Evolutionary conservation across 2,329 filamentous ascomycete species (phyloP).

Genomic region (Alternaria ventricosa): DNA sequence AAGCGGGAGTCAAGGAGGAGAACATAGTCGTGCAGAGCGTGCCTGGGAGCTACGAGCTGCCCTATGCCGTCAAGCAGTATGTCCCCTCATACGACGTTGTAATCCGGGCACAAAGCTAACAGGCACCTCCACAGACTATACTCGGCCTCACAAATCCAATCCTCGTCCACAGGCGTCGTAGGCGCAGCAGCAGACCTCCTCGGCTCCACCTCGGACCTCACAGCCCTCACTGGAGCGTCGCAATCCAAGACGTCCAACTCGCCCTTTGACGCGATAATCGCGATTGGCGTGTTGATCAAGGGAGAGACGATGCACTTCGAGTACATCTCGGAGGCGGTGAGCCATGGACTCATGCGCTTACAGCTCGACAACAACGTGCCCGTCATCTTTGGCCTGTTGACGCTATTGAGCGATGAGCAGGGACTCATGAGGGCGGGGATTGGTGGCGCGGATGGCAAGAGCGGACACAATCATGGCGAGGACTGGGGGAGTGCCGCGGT

Average conservation of each 20-base stretch:
- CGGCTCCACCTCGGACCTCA: constrained; percentile 68
- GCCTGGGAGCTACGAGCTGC: constrained; percentile 93
- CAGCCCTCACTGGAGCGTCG: constrained; percentile 35
- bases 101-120: not conserved
- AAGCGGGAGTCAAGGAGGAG: constrained; percentile 80
- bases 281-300: constrained; percentile 96
- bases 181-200: constrained; percentile 78
- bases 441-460: constrained; percentile 48
- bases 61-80: constrained; percentile 85
- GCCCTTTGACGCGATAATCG: constrained; percentile 92
- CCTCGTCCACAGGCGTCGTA: constrained; percentile 61
- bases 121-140: constrained; percentile 66
- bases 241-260: constrained; percentile 33
- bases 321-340: constrained; percentile 92
- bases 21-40: constrained; percentile 92
- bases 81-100: constrained; percentile 31
- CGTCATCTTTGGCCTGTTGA: constrained; percentile 90
- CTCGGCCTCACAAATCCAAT: constrained; percentile 84
- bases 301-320: constrained; percentile 99
- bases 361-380: constrained; percentile 89
- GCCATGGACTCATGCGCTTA: constrained; percentile 91
- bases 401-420: constrained; percentile 86
- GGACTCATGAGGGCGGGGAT: constrained; percentile 84
- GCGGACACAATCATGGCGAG: constrained; percentile 89
- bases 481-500: constrained; percentile 96